phyloP scores from a whole-genome alignment of 1,284 basidiomycete species.

The Apiotrichum laibachii region DNA sequence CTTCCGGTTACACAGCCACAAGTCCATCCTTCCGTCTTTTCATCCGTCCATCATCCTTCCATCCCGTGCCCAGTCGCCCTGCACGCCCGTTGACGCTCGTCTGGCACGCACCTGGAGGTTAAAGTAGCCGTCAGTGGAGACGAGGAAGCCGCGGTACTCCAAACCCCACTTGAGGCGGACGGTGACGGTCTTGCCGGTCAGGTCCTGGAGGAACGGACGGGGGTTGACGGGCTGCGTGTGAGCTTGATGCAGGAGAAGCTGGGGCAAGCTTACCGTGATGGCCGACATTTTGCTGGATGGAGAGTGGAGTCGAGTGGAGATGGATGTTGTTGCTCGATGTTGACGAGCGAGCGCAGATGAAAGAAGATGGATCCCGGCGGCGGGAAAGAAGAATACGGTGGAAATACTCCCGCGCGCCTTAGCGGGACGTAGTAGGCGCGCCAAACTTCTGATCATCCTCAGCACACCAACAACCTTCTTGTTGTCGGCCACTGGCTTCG shows the following conservation, averaged over 20 bases:
- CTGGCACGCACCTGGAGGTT: constrained; percentile 81
- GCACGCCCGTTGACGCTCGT: neutral
- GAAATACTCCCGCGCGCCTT: neutral
- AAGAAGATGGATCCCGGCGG: neutral
- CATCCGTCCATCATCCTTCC: neutral
- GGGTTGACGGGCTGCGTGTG: constrained; percentile 77
- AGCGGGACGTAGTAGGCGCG: neutral
- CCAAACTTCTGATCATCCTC: neutral
- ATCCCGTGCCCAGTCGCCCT: neutral
- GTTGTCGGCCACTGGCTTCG: no score
- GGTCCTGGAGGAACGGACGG: constrained; percentile 96
- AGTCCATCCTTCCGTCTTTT: neutral
- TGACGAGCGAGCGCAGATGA: neutral
- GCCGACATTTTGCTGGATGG: constrained; percentile 32
- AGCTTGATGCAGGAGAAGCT: neutral
- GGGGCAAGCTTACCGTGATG: constrained; percentile 19
- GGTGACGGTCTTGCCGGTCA: constrained; percentile 94
- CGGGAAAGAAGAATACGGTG: neutral
- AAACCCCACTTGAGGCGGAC: constrained; percentile 98
- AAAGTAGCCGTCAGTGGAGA: constrained; percentile 99
- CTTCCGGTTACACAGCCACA: neutral
- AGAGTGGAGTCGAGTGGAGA: neutral
- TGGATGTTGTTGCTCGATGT: neutral
- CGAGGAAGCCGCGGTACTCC: constrained; percentile 98
- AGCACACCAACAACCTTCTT: neutral